These are phyloP conservation scores for Metarhizium rileyi DNA, from an alignment of 2,329 filamentous ascomycete species.

Conservation along the genomic window DNA sequence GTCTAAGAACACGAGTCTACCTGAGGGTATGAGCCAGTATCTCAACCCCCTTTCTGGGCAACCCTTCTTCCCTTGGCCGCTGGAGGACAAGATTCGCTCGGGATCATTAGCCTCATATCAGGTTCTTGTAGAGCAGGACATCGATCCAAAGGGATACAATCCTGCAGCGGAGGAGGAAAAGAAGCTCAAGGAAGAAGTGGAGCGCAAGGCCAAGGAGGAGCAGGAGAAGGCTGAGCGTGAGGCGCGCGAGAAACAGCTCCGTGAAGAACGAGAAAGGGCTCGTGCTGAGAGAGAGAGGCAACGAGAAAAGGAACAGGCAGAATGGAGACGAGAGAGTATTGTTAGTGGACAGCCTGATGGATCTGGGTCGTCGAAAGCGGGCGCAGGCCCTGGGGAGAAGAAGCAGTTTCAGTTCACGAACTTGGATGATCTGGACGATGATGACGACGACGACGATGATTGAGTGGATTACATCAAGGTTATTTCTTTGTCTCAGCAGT, in stretches of 20 bases:
- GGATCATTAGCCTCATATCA: conserved; percentile 60
- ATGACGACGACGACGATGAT: conserved; percentile 29
- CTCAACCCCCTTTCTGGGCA: conserved; percentile 47
- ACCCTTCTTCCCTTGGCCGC: conserved; percentile 70
- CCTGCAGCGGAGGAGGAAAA: conserved; percentile 44
- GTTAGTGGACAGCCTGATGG: conserved; percentile 15
- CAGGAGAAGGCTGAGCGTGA: conserved; percentile 35
- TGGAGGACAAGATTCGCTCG: conserved; percentile 55
- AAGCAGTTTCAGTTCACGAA: conserved; percentile 49
- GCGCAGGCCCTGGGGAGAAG: conserved; percentile 25
- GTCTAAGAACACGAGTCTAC: conserved; percentile 32
- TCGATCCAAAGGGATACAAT: conserved; percentile 51
- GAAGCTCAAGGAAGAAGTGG: conserved; percentile 41
- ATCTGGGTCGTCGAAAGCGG: conserved; percentile 16
- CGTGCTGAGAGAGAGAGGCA: conserved; percentile 33
- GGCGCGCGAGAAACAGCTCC: conserved; percentile 31
- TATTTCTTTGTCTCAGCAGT: not conserved
- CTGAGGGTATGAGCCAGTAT: conserved; percentile 36
- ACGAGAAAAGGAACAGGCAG: conserved; percentile 31
- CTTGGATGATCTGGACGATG: conserved; percentile 42
- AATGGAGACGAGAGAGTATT: conserved; percentile 30
- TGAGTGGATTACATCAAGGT: not conserved
- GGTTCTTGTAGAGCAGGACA: conserved; percentile 48
- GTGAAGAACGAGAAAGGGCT: conserved; percentile 28
- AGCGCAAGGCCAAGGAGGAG: conserved; percentile 36